Evolutionary conservation across 1,284 basidiomycete species (phyloP), one percentile per base, ranked within the genome.

Genomic region (Schizopora paradoxa): DNA sequence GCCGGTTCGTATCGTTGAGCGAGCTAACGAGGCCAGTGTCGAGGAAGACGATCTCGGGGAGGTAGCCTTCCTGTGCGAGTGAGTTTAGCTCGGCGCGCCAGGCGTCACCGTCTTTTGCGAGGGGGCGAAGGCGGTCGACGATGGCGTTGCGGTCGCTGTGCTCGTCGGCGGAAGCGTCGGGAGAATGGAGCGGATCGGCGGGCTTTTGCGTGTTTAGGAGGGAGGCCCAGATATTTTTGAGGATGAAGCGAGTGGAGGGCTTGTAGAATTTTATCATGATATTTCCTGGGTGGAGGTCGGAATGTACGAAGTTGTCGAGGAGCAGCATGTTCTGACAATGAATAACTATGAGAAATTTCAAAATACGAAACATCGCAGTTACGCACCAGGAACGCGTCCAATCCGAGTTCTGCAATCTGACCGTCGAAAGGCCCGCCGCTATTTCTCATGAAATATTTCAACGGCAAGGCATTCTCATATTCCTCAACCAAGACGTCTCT

Each of bases 201-300:
- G 53, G 51, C 45, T 51, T 43, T 48, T 22, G 58, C 10, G 48
- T 54, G 35, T 55, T 58, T 52, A 70, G 59, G 26, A 77, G 51
- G 16, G 66, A 64, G 8, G 60, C 54, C 59, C 73, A 78, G 34
- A 84, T 66, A 57, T 75, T 76, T 53, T 69, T 66, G 35, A 85
- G 63, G 35, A 90, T 65, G 51, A 76, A 72, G 40, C 72, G 66
- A 2, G 79, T 82, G 1, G 80, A 75, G 6, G 79, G 89, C 61
- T 86, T 87, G 62, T 83, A 85, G 66, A 98, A 96, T 62, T 94
- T 95, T 68, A 97, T 83, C 86, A 98, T 92, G 65, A 97, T 95
- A 64, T 97, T 97, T 23, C 95, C 95, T 0, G 92, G 91, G 64
- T 91, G 89, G 21, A 96, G 74, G 64, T 96, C 95, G 2, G 94